Conservation (phyloP, 345 rosid genomes). For the Eucalyptus grandis region DNA sequence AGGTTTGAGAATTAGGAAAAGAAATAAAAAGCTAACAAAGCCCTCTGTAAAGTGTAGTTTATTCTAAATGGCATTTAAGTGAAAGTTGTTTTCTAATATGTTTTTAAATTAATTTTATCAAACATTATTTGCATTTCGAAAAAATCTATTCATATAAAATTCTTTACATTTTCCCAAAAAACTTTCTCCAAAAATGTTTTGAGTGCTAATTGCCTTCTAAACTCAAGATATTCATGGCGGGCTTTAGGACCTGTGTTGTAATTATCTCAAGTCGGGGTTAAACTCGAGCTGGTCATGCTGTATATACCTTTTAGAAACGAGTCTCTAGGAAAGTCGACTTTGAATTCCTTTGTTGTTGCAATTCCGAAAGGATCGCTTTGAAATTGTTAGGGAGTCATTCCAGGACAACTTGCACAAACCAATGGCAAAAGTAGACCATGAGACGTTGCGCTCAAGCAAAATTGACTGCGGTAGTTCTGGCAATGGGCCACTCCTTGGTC, state of each 20-base stretch:
- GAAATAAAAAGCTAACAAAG: neutral
- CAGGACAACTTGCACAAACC: neutral
- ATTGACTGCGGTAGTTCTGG: neutral
- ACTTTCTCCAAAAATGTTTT: neutral
- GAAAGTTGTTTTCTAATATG: too few relatives aligned
- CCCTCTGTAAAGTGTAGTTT: fast-evolving
- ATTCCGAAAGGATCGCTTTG: neutral
- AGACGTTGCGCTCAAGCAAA: neutral
- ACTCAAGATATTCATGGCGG: neutral
- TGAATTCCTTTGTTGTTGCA: neutral
- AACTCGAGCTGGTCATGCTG: neutral
- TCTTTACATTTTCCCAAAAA: too few relatives aligned
- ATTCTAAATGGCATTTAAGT: neutral
- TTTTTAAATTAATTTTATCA: too few relatives aligned
- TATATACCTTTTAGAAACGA: neutral
- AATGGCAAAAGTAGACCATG: neutral
- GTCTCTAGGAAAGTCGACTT: neutral
- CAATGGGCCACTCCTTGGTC: neutral
- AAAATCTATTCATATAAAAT: neutral
- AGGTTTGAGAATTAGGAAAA: neutral
- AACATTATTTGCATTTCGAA: neutral
- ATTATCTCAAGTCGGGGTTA: neutral
- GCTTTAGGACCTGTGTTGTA: neutral
- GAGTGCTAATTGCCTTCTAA: neutral
- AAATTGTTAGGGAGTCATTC: neutral